Conservation (phyloP, 768 basidiomycete genomes). For the Grammothele lineata region DNA sequence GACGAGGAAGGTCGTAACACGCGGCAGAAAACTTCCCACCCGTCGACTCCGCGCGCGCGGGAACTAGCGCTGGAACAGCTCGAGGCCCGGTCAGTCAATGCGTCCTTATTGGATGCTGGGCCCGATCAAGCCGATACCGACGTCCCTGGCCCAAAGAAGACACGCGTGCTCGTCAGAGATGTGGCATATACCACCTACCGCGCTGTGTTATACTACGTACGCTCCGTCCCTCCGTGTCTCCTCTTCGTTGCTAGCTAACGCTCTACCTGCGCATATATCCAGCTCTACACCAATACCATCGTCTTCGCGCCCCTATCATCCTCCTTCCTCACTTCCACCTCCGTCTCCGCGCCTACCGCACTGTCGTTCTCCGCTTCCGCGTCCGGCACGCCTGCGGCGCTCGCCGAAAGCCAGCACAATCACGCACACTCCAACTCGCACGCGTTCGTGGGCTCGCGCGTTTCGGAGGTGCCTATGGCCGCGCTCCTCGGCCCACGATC, state of each 20-base stretch:
- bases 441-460: too few species aligned
- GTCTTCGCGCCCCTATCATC: constrained; percentile 83
- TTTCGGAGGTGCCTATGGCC: neutral
- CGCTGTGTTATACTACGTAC: constrained; percentile 74
- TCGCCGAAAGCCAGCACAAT: constrained; percentile 12
- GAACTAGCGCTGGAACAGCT: neutral
- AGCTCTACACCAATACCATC: constrained; percentile 86
- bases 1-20: constrained; percentile 22
- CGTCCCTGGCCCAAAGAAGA: constrained; percentile 45
- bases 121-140: too few species aligned
- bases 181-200: constrained; percentile 61
- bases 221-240: neutral
- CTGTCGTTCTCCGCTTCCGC: neutral
- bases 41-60: constrained; percentile 36
- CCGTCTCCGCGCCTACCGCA: constrained; percentile 16
- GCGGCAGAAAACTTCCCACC: constrained; percentile 32
- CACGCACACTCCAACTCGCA: too few species aligned
- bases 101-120: too few species aligned
- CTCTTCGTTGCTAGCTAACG: neutral
- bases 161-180: constrained; percentile 49
- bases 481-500: constrained; percentile 28
- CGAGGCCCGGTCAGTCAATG: neutral
- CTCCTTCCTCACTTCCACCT: constrained; percentile 37
- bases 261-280: neutral
- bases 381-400: constrained; percentile 10